Conservation (phyloP, 139 green algal species). For the Chlorella ohadii region DNA sequence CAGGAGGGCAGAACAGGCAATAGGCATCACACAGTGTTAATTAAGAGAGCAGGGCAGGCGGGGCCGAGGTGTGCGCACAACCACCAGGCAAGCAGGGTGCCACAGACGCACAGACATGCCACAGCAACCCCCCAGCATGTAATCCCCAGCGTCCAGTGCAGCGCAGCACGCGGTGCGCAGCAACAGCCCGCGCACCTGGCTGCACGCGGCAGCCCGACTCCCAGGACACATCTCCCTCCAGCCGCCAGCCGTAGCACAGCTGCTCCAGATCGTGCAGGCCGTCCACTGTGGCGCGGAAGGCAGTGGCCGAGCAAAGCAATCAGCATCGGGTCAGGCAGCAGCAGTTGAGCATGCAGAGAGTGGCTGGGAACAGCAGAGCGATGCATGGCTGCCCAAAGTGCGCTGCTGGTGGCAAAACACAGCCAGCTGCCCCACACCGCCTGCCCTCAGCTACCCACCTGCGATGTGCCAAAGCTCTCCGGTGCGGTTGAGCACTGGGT, state of each 20-base stretch:
- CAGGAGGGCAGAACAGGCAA: not conserved
- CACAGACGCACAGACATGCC: too few relatives aligned
- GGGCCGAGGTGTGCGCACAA: too few relatives aligned
- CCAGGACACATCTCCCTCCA: conserved; percentile 67
- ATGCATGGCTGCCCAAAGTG: too few relatives aligned
- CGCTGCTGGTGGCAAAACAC: too few relatives aligned
- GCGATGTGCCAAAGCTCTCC: conserved; percentile 73
- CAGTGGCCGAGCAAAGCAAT: not conserved
- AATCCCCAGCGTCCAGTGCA: not conserved
- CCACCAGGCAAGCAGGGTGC: too few relatives aligned
- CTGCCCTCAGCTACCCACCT: not conserved
- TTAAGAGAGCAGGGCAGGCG: too few relatives aligned
- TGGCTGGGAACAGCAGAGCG: too few relatives aligned
- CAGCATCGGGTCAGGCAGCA: not conserved
- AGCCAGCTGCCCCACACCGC: not conserved
- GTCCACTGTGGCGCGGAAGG: not conserved
- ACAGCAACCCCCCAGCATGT: too few relatives aligned
- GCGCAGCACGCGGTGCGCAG: not conserved
- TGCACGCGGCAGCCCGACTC: conserved; percentile 60
- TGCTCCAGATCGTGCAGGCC: conserved; percentile 43
- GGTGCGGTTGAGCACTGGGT: conserved; percentile 62
- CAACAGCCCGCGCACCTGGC: conserved; percentile 48
- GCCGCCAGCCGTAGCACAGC: conserved; percentile 71
- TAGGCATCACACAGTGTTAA: too few relatives aligned
- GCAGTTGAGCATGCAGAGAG: not conserved